Evolutionary conservation across 495 filamentous ascomycete species (phyloP), one percentile per base, ranked within the genome.

Genomic region (Venustampulla echinocandica): DNA sequence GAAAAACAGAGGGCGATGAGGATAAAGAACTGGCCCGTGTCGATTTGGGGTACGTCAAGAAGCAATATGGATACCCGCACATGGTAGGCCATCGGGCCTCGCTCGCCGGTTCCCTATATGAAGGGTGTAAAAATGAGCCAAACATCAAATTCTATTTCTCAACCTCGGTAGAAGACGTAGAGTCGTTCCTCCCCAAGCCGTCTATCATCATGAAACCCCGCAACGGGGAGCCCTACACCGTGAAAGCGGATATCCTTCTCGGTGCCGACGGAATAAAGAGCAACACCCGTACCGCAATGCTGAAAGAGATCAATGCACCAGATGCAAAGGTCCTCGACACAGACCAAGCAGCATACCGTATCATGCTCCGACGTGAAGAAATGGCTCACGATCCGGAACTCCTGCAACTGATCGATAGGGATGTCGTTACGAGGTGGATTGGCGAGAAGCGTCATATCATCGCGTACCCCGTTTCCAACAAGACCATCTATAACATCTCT

Each of bases 261-360:
- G 82, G 72, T 10, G 71, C 78, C 2, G 84, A 92, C 53, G 85
- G 85, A 30, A 79, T 90, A 61, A 89, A 87, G 63, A 78, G 73
- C 47, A 44, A 62, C 37, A 76, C 81, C 36, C 80, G 83, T 21
- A 64, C 69, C 7, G 66, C 71, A 30, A 78, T 90, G 70, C 73
- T 87, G 13, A 64, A 70, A 41, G 51, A 61, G 14, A 64, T 84
- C 4, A 66, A 70, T 48, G 64, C 75, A 52, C n/a, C n/a, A n/a
- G 51, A 69, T 7, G 74, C 74, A 19, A 66, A 75, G 42, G 76
- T 85, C 60, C 69, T 77, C 45, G 82, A 88, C 57, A 88, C 81
- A 24, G 70, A 82, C 23, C 80, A 90, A 58, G 84, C 84, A 13
- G 85, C 84, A n/a, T 90, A 88, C 70, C 76, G 85, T 11, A 88